Base-by-base conservation (phyloP, 169 alveolate genomes). In the Eimeria maxima region DNA sequence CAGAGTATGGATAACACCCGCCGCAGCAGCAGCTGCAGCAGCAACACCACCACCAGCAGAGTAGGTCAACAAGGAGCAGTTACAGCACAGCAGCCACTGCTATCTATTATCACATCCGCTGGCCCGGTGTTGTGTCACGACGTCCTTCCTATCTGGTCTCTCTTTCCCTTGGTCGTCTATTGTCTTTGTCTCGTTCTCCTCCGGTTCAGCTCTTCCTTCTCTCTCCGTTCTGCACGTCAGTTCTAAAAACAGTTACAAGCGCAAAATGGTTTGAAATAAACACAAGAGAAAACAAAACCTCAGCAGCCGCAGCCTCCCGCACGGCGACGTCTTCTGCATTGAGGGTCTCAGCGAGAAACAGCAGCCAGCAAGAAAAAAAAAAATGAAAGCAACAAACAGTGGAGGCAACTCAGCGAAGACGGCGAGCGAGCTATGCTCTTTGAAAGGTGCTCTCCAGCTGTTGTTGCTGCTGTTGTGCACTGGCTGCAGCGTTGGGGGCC, bases 381-480 rank as follows among this genome's bases (percentile, higher is more conserved):
- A 16, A 60, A 2, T 18, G 6, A 18, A 7, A 60, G 6, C 13
- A 60, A 60, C 69, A 60, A 60, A 60, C 60, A 53, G 16, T 33
- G 38, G 38, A 1, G 38, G 1, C 0, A 33, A 33, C 38, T 0
- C 38, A 33, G 38, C 2, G 38, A 1, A 33, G 38, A 33, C 38
- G 38, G 38, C 38, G 38, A 33, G 38, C 38, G 38, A 33, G 38
- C 38, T 33, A 33, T 33, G 38, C 38, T 33, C 38, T 33, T 33
- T 33, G 38, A 1, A 53, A 60, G 38, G 18, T 27, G 42, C 80
- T 53, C 60, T 18, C 8, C 53, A 71, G 27, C 93, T 86, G 93
- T 13, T 60, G 93, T 33, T 55, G 80, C 67, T 86, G 67, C 45
- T 81, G 90, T 50, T 29, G 90, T 3, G 42, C 73, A 27, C 29